Percentiles rank a stretch among this genome's conserved stretches.
Conservation (phyloP, 768 basidiomycete genomes). For the Serendipita sp. region DNA sequence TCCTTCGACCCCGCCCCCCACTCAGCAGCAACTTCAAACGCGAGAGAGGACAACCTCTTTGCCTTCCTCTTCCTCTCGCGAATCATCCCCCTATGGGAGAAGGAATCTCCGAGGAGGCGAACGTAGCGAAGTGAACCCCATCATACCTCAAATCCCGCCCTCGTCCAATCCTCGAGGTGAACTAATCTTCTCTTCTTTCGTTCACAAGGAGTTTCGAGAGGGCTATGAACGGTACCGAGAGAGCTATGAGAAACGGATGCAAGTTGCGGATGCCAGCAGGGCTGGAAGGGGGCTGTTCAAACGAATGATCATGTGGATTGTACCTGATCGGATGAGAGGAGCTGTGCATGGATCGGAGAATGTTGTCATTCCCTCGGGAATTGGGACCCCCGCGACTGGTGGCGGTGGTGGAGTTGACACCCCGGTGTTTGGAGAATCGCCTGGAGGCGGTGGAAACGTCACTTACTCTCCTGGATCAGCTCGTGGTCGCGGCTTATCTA, state of each 20-base stretch:
- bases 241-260: constrained; percentile 66
- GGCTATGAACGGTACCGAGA: constrained; percentile 83
- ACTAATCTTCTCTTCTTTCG: constrained; percentile 84
- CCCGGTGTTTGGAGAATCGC: not conserved
- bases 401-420: not conserved
- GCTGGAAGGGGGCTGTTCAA: not conserved
- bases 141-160: constrained; percentile 72
- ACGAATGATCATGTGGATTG: not conserved
- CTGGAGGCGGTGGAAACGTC: not conserved
- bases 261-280: constrained; percentile 36
- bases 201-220: constrained; percentile 69
- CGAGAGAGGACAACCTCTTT: constrained; percentile 12
- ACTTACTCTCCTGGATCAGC: constrained; percentile 8
- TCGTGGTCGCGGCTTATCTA: constrained; percentile 11
- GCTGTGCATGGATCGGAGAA: not conserved
- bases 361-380: constrained; percentile 11
- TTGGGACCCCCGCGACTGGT: constrained; percentile 20
- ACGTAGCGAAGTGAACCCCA: not conserved
- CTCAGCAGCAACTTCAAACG: constrained; percentile 16
- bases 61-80: constrained; percentile 20
- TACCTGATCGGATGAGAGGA: not conserved
- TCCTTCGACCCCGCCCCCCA: constrained; percentile 30
- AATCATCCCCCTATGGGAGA: constrained; percentile 8
- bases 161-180: constrained; percentile 85
- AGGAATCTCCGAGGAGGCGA: constrained; percentile 23